phyloP scores from a whole-genome alignment of 2,329 filamentous ascomycete genomes.

The Ceratocystis cubensis region DNA sequence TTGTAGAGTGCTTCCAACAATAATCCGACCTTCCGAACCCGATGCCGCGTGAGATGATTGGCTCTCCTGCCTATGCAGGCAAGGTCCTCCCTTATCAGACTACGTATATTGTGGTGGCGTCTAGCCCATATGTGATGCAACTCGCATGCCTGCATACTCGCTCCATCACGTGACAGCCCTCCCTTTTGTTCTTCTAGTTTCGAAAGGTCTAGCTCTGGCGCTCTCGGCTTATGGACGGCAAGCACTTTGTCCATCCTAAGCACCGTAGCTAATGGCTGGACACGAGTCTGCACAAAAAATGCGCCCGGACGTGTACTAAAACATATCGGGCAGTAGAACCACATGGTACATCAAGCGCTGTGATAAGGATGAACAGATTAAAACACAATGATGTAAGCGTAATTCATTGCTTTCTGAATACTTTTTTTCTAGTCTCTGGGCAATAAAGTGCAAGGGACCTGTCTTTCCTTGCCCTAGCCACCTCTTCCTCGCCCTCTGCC shows the following conservation, averaged over 20 bases:
- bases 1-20: too few species aligned
- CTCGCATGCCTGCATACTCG: not conserved
- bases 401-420: not conserved
- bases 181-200: not conserved
- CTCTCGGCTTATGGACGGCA: not conserved
- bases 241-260: not conserved
- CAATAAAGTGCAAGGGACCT: too few species aligned
- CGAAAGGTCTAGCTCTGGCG: not conserved
- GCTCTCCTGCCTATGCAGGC: not conserved
- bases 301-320: not conserved
- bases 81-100: not conserved
- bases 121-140: not conserved
- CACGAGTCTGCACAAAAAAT: not conserved
- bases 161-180: not conserved
- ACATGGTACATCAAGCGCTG: not conserved
- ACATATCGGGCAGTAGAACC: not conserved
- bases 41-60: not conserved
- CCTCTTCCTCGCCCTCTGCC: conserved; percentile 24
- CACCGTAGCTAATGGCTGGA: not conserved
- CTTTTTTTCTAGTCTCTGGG: too few species aligned
- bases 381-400: not conserved
- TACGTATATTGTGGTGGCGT: not conserved
- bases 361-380: too few species aligned
- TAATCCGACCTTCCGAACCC: too few species aligned
- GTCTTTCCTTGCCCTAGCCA: not conserved